phyloP scores from a whole-genome alignment of 352 stramenopile species.

The Phytophthora pisi region DNA sequence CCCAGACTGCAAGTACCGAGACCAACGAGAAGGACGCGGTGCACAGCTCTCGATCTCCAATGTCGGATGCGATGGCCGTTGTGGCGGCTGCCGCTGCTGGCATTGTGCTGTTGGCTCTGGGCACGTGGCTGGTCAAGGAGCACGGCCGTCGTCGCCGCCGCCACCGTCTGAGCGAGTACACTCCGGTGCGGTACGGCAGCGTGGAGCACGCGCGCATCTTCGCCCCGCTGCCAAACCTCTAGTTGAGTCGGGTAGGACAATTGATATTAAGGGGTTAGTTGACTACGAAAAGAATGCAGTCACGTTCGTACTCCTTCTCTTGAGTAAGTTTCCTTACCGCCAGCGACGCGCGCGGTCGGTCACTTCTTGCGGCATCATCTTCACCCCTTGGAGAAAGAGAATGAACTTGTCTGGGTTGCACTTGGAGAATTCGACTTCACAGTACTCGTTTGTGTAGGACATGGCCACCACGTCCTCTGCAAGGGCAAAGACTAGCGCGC shows the following conservation, averaged over 20 bases:
- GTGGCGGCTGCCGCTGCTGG: constrained; percentile 14
- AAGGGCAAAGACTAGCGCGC: too few relatives aligned
- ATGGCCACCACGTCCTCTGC: too few relatives aligned
- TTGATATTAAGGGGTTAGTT: constrained; percentile 16
- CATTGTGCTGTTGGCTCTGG: constrained; percentile 29
- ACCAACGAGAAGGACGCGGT: constrained; percentile 10
- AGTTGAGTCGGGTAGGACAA: constrained; percentile 10
- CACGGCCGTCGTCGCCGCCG: constrained; percentile 32
- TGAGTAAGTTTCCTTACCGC: too few relatives aligned
- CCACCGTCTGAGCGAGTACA: constrained; percentile 41
- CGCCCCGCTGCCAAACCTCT: constrained; percentile 17
- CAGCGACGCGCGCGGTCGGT: too few relatives aligned
- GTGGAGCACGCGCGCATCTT: constrained; percentile 44
- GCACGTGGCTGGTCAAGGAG: constrained; percentile 40
- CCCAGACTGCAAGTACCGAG: constrained; percentile 10
- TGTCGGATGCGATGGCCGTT: constrained; percentile 21
- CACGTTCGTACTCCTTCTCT: constrained; percentile 3
- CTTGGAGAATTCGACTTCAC: too few relatives aligned
- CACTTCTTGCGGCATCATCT: too few relatives aligned
- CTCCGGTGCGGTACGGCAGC: constrained; percentile 51
- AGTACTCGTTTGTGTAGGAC: too few relatives aligned
- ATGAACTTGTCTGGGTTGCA: too few relatives aligned
- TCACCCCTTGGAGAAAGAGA: too few relatives aligned
- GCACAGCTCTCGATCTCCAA: constrained; percentile 2
- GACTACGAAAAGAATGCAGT: constrained; percentile 24